Conservation (phyloP, 2,329 filamentous ascomycete genomes). For the Hypoxylon sp. region DNA sequence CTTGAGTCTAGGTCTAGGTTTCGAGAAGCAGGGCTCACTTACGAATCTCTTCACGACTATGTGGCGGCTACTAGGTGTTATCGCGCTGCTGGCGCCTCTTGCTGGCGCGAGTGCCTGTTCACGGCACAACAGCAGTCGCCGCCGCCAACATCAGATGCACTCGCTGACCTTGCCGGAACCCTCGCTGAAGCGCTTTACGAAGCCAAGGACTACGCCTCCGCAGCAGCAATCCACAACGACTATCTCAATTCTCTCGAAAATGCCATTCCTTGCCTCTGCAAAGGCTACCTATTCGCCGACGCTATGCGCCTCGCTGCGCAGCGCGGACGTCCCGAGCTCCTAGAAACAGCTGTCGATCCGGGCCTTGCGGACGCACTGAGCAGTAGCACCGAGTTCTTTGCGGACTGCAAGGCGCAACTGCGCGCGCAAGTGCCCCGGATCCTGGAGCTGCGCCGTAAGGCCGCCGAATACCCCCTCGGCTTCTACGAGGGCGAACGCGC, state of each 20-base stretch:
- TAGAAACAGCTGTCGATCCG: conserved; percentile 79
- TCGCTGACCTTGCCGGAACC: conserved; percentile 77
- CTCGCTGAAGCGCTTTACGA: conserved; percentile 87
- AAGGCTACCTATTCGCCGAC: conserved; percentile 87
- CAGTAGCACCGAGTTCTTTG: conserved; percentile 88
- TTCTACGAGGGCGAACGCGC: conserved; percentile 86
- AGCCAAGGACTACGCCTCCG: conserved; percentile 84
- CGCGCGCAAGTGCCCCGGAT: conserved; percentile 88
- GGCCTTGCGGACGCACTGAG: conserved; percentile 86
- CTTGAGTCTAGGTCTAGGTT: conserved; percentile 82
- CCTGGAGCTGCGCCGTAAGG: conserved; percentile 83
- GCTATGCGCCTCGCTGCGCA: conserved; percentile 84
- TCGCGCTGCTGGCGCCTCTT: conserved; percentile 78
- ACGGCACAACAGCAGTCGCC: conserved; percentile 78
- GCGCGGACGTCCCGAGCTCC: conserved; percentile 71
- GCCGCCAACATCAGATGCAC: conserved; percentile 71
- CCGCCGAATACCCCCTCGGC: conserved; percentile 85
- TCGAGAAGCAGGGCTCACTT: conserved; percentile 90
- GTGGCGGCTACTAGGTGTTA: conserved; percentile 85
- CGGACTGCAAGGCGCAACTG: conserved; percentile 91
- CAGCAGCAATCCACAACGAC: conserved; percentile 84
- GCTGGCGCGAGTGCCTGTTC: conserved; percentile 93
- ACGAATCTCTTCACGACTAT: conserved; percentile 86
- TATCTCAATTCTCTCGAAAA: conserved; percentile 80
- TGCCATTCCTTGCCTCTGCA: conserved; percentile 85